These are phyloP conservation scores for Sclerotinia nivalis DNA, from an alignment of 2,329 filamentous ascomycete species.

Conservation along the genomic window DNA sequence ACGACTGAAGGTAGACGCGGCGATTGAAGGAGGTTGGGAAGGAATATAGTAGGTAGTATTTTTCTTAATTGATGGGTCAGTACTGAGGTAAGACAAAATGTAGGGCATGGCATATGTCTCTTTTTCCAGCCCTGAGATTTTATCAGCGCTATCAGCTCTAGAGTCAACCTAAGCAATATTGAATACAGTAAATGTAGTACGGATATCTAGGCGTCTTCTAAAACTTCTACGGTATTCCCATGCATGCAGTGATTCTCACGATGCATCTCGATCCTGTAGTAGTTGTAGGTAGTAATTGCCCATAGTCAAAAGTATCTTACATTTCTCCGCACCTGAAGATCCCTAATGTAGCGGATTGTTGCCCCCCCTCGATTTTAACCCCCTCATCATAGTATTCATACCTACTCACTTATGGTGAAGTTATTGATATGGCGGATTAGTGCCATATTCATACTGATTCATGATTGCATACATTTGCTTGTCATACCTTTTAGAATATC, in stretches of 20 bases:
- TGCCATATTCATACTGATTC: neutral
- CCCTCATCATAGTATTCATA: neutral
- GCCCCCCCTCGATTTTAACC: neutral
- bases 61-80: neutral
- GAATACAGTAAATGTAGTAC: constrained; percentile 2
- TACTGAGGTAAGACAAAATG: too few species aligned
- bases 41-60: neutral
- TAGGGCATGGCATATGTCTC: neutral
- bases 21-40: constrained; percentile 14
- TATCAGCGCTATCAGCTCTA: constrained; percentile 8
- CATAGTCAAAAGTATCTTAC: neutral
- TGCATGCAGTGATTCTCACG: constrained; percentile 11
- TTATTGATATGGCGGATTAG: neutral
- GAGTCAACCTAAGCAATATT: neutral
- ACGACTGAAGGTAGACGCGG: neutral
- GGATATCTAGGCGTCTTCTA: neutral
- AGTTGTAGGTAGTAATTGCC: neutral
- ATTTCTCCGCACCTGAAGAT: neutral
- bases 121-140: neutral
- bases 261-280: constrained; percentile 12
- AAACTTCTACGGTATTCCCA: neutral
- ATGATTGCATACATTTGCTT: neutral
- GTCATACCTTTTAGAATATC: neutral
- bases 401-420: neutral
- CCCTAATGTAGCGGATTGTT: neutral